Conservation (phyloP, 768 basidiomycete species). For the Tylopilus cervinicoccineus region DNA sequence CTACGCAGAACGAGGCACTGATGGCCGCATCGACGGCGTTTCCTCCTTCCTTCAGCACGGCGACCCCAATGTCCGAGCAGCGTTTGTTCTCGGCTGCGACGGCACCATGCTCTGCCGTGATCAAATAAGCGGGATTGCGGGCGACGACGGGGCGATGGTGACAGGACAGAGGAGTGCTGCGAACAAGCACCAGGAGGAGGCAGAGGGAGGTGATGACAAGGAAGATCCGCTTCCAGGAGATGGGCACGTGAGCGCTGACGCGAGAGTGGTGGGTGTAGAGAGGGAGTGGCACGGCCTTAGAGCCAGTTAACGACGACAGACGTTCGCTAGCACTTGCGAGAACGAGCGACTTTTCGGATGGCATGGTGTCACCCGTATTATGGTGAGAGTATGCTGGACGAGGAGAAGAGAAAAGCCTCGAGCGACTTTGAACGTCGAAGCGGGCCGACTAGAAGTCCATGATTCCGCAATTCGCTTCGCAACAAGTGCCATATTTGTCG, state of each 20-base stretch:
- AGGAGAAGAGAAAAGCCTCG: not conserved
- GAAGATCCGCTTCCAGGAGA: slow-evolving; percentile 11
- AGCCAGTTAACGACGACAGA: not conserved
- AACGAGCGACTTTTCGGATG: not conserved
- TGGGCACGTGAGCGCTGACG: not conserved
- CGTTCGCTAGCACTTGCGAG: not conserved
- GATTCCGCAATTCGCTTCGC: no score
- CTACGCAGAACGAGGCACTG: slow-evolving; percentile 71
- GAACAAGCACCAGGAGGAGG: slow-evolving; percentile 11
- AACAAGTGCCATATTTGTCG: not conserved
- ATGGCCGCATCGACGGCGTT: slow-evolving; percentile 90
- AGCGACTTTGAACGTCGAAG: not conserved
- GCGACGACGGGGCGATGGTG: not conserved
- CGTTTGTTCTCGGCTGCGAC: slow-evolving; percentile 85
- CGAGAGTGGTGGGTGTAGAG: slow-evolving; percentile 9
- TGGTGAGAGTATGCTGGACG: not conserved
- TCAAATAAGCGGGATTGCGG: slow-evolving; percentile 55
- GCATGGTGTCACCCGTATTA: slow-evolving; percentile 3
- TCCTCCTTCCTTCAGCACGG: slow-evolving; percentile 74
- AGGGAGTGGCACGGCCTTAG: slow-evolving; percentile 13
- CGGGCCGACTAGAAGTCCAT: no score
- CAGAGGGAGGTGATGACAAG: slow-evolving; percentile 10
- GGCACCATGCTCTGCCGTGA: slow-evolving; percentile 69
- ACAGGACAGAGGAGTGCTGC: not conserved
- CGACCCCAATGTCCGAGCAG: slow-evolving; percentile 84